Base-by-base conservation (phyloP, 192 early-diverging fungal species). In the Coemansia sp. region DNA sequence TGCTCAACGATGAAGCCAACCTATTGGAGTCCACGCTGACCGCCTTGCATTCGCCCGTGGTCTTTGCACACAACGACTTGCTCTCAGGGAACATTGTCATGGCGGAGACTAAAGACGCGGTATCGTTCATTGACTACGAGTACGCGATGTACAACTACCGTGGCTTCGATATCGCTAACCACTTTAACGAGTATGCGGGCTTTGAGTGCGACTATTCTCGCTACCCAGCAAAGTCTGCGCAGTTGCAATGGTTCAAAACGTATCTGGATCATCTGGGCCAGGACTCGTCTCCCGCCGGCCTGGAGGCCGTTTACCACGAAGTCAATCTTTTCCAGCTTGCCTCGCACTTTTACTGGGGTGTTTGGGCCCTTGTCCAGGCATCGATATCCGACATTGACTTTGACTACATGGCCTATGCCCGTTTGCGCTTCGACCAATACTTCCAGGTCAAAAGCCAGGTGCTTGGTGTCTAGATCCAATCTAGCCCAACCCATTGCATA, bases 161-260 rank as follows among this genome's bases (percentile, higher is more conserved):
- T 43, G 95, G 88, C 3, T 98, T 97, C 76, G 96, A 98, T 72
- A 95, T 98, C 64, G 94, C 88, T 43, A 98, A 98, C 72, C 95
- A 97, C 78, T 98, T 97, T 71, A 92, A 91, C 76, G 96, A 98
- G 70, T 92, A 87, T 73, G 93, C 90, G n/a, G 94, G 95, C 4
- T 98, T 97, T 73, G 96, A 98, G 62, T 98, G 96, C 80, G 92
- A 98, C 56, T 98, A 92, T 65, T 75, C 68, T 43, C 84, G 89
- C 58, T 97, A 96, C 67, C 96, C 96, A 2, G 52, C 70, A 38
- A 87, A 89, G 65, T 77, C 80, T 3, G 74, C 83, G 35, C 95
- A 98, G 82, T 52, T 84, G 20, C 52, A 72, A 41, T 98, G 94
- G 94, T 84, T 95, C 59, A 85, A 82, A 40, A 71, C 78, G 24